Conservation (phyloP, 352 stramenopile genomes). For the Globisporangium megalacanthum region DNA sequence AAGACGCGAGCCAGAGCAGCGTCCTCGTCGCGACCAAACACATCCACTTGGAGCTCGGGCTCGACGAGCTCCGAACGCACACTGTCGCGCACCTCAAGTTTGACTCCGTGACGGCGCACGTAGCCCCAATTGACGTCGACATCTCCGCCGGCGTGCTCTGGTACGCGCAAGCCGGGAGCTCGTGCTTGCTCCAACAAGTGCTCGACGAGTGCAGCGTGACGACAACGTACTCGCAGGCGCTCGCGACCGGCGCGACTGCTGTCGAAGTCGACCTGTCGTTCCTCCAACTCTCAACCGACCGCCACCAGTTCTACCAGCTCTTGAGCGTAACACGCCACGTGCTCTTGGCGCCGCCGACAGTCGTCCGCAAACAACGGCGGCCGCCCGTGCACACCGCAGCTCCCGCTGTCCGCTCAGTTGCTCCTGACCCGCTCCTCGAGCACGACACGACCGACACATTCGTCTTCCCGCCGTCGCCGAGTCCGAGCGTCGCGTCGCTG, state of each 20-base stretch:
- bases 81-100: constrained; percentile 61
- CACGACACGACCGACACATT: constrained; percentile 25
- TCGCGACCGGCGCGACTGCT: constrained; percentile 31
- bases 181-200: constrained; percentile 60
- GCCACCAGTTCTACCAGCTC: constrained; percentile 80
- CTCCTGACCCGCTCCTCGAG: constrained; percentile 2
- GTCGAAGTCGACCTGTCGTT: constrained; percentile 67
- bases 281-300: constrained; percentile 64
- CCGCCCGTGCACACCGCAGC: neutral
- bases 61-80: constrained; percentile 33
- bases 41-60: constrained; percentile 69
- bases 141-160: constrained; percentile 64
- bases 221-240: constrained; percentile 45
- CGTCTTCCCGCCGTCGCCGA: constrained; percentile 24
- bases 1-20: constrained; percentile 60
- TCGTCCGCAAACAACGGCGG: constrained; percentile 18
- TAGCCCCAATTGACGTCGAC: constrained; percentile 72
- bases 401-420: constrained; percentile 4
- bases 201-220: constrained; percentile 75
- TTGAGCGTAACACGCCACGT: constrained; percentile 74
- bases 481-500: constrained; percentile 4
- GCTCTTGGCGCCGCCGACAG: constrained; percentile 54
- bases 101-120: constrained; percentile 59
- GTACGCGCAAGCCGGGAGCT: constrained; percentile 41
- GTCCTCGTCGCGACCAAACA: constrained; percentile 67